Evolutionary conservation across 164 flowering plant genomes (phyloP).

Genomic region (Hamamelis virginiana): DNA sequence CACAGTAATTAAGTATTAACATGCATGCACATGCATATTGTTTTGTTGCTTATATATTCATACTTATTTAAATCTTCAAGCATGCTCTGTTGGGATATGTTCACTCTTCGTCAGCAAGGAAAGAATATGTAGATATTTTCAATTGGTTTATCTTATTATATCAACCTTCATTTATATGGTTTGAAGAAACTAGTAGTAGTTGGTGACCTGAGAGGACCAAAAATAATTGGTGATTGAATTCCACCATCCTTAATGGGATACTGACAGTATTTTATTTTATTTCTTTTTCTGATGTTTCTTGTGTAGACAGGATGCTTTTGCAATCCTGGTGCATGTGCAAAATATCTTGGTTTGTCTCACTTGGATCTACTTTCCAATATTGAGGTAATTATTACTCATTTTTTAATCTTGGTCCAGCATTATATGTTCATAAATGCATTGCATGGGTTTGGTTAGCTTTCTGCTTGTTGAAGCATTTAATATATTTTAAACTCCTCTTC

Average conservation of each 20-base stretch:
- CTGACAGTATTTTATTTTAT: slow-evolving; percentile 4
- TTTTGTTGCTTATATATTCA: too few species aligned
- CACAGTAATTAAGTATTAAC: too few species aligned
- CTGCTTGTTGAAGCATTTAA: slow-evolving; percentile 7
- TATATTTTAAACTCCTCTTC: background rate
- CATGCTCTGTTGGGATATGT: too few species aligned
- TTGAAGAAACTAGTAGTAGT: too few species aligned
- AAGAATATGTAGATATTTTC: too few species aligned
- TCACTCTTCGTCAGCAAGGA: too few species aligned
- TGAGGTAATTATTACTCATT: slow-evolving; percentile 51
- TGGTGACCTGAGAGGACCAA: background rate
- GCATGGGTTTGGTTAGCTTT: background rate
- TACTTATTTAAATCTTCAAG: too few species aligned
- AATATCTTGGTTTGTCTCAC: slow-evolving; percentile 85
- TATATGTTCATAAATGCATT: too few species aligned
- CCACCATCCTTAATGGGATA: background rate
- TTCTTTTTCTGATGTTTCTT: slow-evolving; percentile 6
- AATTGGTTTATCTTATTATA: too few species aligned
- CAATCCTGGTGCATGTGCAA: slow-evolving; percentile 98
- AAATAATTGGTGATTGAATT: background rate
- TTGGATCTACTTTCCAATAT: slow-evolving; percentile 72
- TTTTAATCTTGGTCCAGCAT: background rate
- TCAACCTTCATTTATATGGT: too few species aligned
- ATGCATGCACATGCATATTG: too few species aligned
- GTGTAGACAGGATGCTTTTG: slow-evolving; percentile 98